Evolutionary conservation across 2,329 filamentous ascomycete genomes (phyloP), one percentile per base, ranked within the genome.

Genomic region (Paraconiothyrium brasiliense): DNA sequence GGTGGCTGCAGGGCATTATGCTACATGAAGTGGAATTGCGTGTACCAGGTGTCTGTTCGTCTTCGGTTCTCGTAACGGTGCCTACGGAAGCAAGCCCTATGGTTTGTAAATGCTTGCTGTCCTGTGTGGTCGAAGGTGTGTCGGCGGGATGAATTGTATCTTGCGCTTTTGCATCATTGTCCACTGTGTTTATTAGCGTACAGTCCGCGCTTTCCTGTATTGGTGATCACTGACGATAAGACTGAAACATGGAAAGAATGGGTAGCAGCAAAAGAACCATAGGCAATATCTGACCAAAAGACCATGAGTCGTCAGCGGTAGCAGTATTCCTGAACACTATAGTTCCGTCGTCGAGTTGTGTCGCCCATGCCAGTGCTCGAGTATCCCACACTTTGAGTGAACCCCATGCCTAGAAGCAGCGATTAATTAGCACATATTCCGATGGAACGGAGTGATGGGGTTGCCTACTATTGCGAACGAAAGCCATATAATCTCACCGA

Each of bases 221-320:
- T 5, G 34, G 10, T 13, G 10, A 22, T 46, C 32, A 52, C 49
- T 39, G n/a, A 52, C 49, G 62, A 52, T 72, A 74, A 10, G 66
- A 59, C 51, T 73, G 70, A 3, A 65, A 59, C 67, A 71, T 71
- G 0, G 67, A 67, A 6, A 75, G 58, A 1, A 71, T 11, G 0
- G 70, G 72, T 5, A 73, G 54, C 1, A 73, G 41, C 2, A 75
- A 50, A 0, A 75, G 61, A 10, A 75, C 50, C 2, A 75, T 57
- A 10, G 71, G 72, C 6, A 75, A 51, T 13, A 64, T 73, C 47
- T 75, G 71, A 2, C 71, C 71, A 35, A 73, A 73, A 0, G 67
- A 67, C 72, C 69, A 72, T 11, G 57, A 57, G 37, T 73, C 65
- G 48, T 73, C 69, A 7, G 65, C 60, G 6, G 64, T 54, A 3